Base-by-base conservation (phyloP, 306 rosid genomes). In the Urtica urens region DNA sequence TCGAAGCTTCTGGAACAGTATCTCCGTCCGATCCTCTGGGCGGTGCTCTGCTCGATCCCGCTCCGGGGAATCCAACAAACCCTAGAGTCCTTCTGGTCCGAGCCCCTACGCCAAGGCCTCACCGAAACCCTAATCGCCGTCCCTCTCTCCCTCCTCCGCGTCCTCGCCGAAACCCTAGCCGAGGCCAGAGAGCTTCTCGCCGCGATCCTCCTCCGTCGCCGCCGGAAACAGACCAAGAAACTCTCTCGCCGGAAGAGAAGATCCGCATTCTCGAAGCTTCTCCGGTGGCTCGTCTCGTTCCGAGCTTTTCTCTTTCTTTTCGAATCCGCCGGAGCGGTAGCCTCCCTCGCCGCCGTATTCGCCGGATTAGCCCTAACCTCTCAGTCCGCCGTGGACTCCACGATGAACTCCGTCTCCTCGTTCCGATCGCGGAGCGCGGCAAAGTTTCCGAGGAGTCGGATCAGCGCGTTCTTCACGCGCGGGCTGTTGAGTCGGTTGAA, bases 1-100 rank as follows among this genome's bases (percentile, higher is more conserved):
- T 55, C 76, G 4, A 86, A 80, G 65, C 83, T 90, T 6, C 68
- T 90, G 22, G 95, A 85, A n/a, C 73, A 50, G 24, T 90, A 85
- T 44, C 70, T 90, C 19, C 60, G 92, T 28, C 95, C 99, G 9
- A 69, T 90, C n/a, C 95, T 68, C 16, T 90, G 99, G 99, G 99
- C 94, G 1, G 82, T 85, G 38, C 63, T 90, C 0, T 90, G 95
- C 51, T 90, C 99, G 6, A 82, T 90, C 15, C 99, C 99, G 16
- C 75, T 90, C 4, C 64, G 99, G 15, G 81, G 85, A 1, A 73
- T 90, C 62, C 95, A 90, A 18, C 72, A 75, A 46, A 55, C 94
- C 71, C 72, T 90, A 2, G 85, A 74, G 7, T 51, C 61, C 5
- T 90, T 90, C 34, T 90, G 99, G 99, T 38, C 78, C 6, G 85